Percentiles rank a stretch among this genome's conserved stretches.
Evolutionary conservation across 805 yeast species (phyloP).

Genomic region (Candida cerambycidarum): DNA sequence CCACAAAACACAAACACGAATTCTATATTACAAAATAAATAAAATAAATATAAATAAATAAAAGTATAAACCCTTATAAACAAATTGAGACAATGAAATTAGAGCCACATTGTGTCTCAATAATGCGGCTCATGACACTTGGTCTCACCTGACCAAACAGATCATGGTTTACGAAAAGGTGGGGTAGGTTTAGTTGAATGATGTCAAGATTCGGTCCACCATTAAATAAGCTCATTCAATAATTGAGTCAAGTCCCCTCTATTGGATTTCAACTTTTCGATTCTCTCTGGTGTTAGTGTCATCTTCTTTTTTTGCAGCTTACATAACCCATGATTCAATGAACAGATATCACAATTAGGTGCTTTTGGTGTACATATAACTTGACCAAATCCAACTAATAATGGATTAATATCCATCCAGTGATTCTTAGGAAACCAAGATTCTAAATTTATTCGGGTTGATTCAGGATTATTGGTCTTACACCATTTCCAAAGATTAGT

Average conservation of each 20-base stretch:
- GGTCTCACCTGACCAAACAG: neutral
- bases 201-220: too few relatives aligned
- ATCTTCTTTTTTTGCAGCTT: conserved; percentile 52
- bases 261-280: conserved; percentile 27
- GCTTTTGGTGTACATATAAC: conserved; percentile 75
- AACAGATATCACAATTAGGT: conserved; percentile 69
- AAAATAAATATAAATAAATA: neutral
- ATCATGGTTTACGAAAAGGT: too few relatives aligned
- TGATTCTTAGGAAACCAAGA: conserved; percentile 68
- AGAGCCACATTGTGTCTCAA: neutral
- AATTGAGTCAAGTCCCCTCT: conserved; percentile 30
- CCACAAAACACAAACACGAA: neutral
- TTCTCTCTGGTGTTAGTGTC: conserved; percentile 29
- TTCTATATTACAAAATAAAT: neutral
- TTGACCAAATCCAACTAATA: conserved; percentile 93
- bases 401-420: conserved; percentile 85
- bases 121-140: neutral
- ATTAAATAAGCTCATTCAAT: neutral
- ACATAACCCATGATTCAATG: conserved; percentile 55
- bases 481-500: conserved; percentile 85
- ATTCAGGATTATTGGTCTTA: conserved; percentile 64
- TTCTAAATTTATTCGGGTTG: conserved; percentile 66
- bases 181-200: too few relatives aligned
- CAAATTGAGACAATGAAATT: neutral
- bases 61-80: neutral